Conservation (phyloP, 352 stramenopile species). For the Globisporangium abappressorium region DNA sequence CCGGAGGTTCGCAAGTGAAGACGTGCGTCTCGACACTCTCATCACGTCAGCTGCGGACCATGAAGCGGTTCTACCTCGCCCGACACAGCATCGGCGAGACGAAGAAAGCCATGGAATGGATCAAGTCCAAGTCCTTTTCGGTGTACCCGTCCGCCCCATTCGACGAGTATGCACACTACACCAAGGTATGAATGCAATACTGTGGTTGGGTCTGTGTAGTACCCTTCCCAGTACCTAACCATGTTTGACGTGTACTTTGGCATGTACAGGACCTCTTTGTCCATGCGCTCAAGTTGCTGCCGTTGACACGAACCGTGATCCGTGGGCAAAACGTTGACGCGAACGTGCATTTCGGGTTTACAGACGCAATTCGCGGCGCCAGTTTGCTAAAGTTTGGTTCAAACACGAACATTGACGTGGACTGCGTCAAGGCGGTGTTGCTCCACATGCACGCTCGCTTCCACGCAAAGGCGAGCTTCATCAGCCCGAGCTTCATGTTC, state of each 20-base stretch:
- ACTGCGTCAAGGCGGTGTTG: conserved; percentile 12
- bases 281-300: conserved; percentile 5
- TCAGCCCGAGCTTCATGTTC: conserved; percentile 7
- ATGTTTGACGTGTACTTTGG: not conserved
- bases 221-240: not conserved
- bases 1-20: not conserved
- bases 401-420: conserved; percentile 6
- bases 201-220: too few relatives aligned
- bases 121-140: not conserved
- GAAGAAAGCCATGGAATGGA: not conserved
- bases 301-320: conserved; percentile 1
- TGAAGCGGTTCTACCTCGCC: conserved; percentile 7
- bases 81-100: not conserved
- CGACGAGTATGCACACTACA: conserved; percentile 4
- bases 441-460: conserved; percentile 8
- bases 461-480: conserved; percentile 6
- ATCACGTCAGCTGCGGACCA: conserved; percentile 4
- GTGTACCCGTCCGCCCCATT: conserved; percentile 11
- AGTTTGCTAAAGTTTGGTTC: conserved; percentile 6
- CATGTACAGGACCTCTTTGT: conserved; percentile 3
- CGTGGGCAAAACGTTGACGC: not conserved
- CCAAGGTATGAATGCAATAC: conserved; percentile 1
- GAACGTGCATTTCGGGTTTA: conserved; percentile 3
- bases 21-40: not conserved
- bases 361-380: conserved; percentile 2